These are phyloP conservation scores for Pyrenophora seminiperda DNA, from an alignment of 2,329 filamentous ascomycete species.

Conservation along the genomic window DNA sequence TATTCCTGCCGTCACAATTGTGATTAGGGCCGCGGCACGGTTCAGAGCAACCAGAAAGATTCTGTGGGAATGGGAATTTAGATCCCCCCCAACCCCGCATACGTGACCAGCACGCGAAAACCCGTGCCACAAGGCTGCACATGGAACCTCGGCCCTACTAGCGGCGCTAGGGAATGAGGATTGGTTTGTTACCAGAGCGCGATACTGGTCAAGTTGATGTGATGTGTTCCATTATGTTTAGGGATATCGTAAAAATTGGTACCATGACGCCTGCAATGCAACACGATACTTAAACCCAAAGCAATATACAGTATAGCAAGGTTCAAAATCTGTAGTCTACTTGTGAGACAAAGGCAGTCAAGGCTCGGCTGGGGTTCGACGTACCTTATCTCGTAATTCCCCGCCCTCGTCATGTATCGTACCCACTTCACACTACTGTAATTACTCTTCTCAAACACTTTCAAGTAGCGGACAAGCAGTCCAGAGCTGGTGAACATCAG, in stretches of 20 bases:
- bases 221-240: constrained; percentile 11
- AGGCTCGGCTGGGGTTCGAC: background rate
- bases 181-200: background rate
- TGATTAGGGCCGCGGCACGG: no score
- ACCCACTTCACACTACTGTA: constrained; percentile 99
- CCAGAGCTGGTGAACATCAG: constrained; percentile 99
- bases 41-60: no score
- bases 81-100: no score
- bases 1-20: no score
- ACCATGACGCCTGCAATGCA: constrained; percentile 35
- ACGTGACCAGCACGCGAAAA: no score
- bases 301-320: constrained; percentile 3
- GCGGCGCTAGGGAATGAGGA: no score
- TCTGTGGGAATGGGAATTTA: no score
- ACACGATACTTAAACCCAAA: constrained; percentile 7
- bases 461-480: constrained; percentile 88
- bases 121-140: no score
- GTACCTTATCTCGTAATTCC: constrained; percentile 94
- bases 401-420: constrained; percentile 96
- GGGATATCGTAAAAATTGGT: constrained; percentile 14
- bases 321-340: constrained; percentile 13
- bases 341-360: background rate
- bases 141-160: no score
- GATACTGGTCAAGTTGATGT: constrained; percentile 2
- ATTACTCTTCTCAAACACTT: constrained; percentile 99